A percentile compares a stretch with the other conserved stretches of the same genome.
Conservation (phyloP, 148 eudicot species). For the Pharnaceum exiguum region DNA sequence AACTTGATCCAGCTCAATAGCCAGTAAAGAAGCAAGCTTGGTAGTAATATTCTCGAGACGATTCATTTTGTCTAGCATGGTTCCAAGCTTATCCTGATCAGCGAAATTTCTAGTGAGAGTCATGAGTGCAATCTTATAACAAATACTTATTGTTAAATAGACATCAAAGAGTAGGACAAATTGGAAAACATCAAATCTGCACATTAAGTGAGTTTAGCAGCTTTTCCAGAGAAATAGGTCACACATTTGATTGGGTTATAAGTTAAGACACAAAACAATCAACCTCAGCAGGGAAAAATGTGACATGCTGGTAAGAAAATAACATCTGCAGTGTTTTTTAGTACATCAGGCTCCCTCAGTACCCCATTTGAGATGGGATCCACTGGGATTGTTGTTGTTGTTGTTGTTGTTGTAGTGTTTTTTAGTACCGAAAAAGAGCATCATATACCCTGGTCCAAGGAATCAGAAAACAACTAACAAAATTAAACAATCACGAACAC, state of each 20-base stretch:
- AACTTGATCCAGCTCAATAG: conserved; percentile 41
- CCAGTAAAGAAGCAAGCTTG: conserved; percentile 56
- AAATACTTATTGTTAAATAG: background rate
- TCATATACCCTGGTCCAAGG: background rate
- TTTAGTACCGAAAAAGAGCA: background rate
- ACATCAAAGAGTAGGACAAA: background rate
- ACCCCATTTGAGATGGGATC: too few relatives aligned
- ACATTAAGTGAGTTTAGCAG: too few relatives aligned
- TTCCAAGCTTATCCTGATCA: conserved; percentile 91
- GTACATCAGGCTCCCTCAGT: too few relatives aligned
- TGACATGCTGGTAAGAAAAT: too few relatives aligned
- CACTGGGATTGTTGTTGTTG: too few relatives aligned
- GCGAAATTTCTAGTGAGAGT: conserved; percentile 1
- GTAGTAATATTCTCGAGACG: conserved; percentile 58
- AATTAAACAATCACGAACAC: background rate
- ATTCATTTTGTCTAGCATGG: conserved; percentile 91
- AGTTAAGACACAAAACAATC: too few relatives aligned
- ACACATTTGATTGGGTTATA: too few relatives aligned
- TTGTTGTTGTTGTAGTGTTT: too few relatives aligned
- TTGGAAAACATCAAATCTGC: background rate
- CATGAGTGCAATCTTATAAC: background rate
- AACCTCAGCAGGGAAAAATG: too few relatives aligned
- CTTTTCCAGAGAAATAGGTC: too few relatives aligned
- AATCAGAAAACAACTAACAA: background rate
- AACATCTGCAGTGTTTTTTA: too few relatives aligned